These are phyloP conservation scores for Pyronema domesticum DNA, from an alignment of 495 filamentous ascomycete species.

Conservation along the genomic window DNA sequence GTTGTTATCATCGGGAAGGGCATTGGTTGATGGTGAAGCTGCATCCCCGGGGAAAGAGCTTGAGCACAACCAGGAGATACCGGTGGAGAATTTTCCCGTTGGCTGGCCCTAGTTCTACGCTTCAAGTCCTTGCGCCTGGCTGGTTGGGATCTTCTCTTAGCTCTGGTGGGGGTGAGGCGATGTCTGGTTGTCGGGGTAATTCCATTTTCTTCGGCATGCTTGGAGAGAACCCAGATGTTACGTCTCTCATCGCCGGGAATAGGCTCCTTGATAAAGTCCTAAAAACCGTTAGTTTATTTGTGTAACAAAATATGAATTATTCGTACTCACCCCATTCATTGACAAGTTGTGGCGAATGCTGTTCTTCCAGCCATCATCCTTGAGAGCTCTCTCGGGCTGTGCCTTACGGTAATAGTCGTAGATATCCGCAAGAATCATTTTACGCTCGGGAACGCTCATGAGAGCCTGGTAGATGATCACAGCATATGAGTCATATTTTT, in stretches of 20 bases:
- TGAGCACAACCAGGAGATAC: too few relatives aligned
- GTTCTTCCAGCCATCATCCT: conserved; percentile 64
- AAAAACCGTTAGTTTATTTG: not conserved
- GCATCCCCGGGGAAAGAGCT: too few relatives aligned
- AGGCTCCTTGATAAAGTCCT: conserved; percentile 21
- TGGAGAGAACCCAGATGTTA: conserved; percentile 43
- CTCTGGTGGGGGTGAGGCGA: conserved; percentile 22
- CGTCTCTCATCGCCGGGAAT: conserved; percentile 11
- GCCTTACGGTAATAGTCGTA: conserved; percentile 71
- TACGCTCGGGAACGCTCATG: conserved; percentile 40
- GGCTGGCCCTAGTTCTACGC: not conserved
- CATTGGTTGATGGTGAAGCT: too few relatives aligned
- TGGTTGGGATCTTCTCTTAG: not conserved
- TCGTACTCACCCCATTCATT: conserved; percentile 70
- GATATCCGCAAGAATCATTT: conserved; percentile 66
- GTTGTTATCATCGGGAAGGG: too few relatives aligned
- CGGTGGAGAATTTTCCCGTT: not conserved
- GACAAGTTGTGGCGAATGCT: conserved; percentile 93
- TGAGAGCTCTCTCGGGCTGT: conserved; percentile 25
- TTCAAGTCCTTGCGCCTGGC: not conserved
- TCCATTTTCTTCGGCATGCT: conserved; percentile 40
- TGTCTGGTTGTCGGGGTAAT: conserved; percentile 63
- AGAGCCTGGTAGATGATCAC: conserved; percentile 64
- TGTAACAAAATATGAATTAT: not conserved
- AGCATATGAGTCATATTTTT: conserved; percentile 48